Conservation (phyloP, 1,139 yeast species). For the Scheffersomyces quercinus region DNA sequence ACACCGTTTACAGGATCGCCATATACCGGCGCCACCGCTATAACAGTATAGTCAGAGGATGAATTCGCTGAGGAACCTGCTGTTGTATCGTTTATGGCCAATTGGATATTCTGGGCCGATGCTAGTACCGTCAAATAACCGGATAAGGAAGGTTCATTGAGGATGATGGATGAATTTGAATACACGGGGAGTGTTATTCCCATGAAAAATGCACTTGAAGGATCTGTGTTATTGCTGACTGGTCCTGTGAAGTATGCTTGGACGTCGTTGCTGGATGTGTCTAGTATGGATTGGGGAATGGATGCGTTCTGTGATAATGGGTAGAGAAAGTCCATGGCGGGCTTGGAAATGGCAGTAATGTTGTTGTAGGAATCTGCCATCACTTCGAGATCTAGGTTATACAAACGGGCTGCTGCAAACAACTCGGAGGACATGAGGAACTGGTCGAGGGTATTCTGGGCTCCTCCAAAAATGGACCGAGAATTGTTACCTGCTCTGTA, state of each 20-base stretch:
- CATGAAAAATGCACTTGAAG: constrained; percentile 37
- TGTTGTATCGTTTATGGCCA: constrained; percentile 51
- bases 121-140: constrained; percentile 75
- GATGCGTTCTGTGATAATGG: constrained; percentile 50
- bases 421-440: constrained; percentile 63
- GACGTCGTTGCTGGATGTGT: constrained; percentile 19
- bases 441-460: constrained; percentile 52
- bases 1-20: constrained; percentile 14
- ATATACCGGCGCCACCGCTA: constrained; percentile 36
- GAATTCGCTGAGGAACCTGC: constrained; percentile 16
- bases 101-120: constrained; percentile 53
- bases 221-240: constrained; percentile 33
- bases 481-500: constrained; percentile 72
- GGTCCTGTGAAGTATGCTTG: constrained; percentile 63
- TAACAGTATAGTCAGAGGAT: constrained; percentile 30
- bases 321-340: constrained; percentile 43
- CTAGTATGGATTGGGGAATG: constrained; percentile 37
- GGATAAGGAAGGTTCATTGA: constrained; percentile 56
- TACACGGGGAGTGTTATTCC: constrained; percentile 71
- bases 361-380: constrained; percentile 38
- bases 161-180: constrained; percentile 69
- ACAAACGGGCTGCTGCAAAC: constrained; percentile 67
- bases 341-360: constrained; percentile 26
- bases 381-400: constrained; percentile 51
- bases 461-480: constrained; percentile 38